Evolutionary conservation across 768 basidiomycete species (phyloP).

Genomic region (Serpula lacrymans): DNA sequence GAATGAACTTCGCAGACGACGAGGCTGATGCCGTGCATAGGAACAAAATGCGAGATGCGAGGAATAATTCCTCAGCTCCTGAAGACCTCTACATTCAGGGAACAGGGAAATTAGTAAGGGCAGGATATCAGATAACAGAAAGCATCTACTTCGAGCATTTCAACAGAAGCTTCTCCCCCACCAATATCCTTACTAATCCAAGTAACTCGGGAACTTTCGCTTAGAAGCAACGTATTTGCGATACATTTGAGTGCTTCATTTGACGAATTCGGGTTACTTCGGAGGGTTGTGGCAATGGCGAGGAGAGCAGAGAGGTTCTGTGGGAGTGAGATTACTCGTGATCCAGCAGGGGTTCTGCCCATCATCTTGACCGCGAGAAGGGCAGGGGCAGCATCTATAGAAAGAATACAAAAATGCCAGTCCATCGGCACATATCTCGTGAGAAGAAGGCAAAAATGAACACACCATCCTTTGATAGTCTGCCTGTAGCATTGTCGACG

Average conservation of each 20-base stretch:
- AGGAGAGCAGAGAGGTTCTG: constrained; percentile 59
- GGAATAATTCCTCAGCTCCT: constrained; percentile 63
- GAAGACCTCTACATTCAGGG: constrained; percentile 61
- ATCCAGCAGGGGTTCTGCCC: constrained; percentile 67
- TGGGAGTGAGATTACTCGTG: constrained; percentile 52
- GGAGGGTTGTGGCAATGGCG: constrained; percentile 46
- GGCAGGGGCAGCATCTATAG: constrained; percentile 64
- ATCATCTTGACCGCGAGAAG: constrained; percentile 72
- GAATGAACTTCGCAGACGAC: constrained; percentile 44
- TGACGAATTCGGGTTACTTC: constrained; percentile 55
- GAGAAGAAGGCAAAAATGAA: neutral
- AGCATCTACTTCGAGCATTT: constrained; percentile 52
- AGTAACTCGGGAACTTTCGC: constrained; percentile 56
- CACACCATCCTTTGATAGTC: constrained; percentile 55
- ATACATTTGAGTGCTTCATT: constrained; percentile 72
- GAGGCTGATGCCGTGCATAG: constrained; percentile 57
- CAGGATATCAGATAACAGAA: constrained; percentile 11
- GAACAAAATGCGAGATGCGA: constrained; percentile 74
- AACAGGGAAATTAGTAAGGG: constrained; percentile 9
- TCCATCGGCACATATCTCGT: constrained; percentile 4
- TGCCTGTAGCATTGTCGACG: constrained; percentile 38
- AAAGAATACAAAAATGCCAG: constrained; percentile 3
- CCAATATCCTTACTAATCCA: constrained; percentile 57
- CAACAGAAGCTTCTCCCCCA: constrained; percentile 56
- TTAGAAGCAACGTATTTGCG: constrained; percentile 75